These are phyloP conservation scores for Ganoderma resinaceum DNA, from an alignment of 1,284 basidiomycete genomes.

Conservation along the genomic window DNA sequence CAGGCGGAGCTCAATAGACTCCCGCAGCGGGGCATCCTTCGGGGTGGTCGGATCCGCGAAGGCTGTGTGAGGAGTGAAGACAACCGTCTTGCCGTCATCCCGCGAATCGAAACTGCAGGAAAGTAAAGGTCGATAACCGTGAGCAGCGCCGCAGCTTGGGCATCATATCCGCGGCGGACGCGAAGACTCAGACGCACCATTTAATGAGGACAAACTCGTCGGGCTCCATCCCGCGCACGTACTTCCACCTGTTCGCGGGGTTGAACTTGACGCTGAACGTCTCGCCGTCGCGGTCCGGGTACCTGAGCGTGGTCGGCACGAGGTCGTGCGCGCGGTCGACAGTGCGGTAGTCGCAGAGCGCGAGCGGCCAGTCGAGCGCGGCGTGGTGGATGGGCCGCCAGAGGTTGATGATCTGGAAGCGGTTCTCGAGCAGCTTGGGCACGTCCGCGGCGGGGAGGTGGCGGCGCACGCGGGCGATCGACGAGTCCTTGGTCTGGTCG, in stretches of 20 bases:
- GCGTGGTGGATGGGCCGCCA: constrained; percentile 69
- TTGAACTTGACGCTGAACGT: constrained; percentile 61
- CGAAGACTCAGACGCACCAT: constrained; percentile 55
- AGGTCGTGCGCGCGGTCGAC: constrained; percentile 57
- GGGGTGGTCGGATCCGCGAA: constrained; percentile 64
- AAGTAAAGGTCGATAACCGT: neutral
- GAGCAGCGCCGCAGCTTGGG: neutral
- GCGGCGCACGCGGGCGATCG: constrained; percentile 55
- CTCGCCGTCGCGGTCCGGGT: constrained; percentile 64
- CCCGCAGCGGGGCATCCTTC: constrained; percentile 53
- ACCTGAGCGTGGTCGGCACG: constrained; percentile 56
- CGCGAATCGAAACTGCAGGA: constrained; percentile 56
- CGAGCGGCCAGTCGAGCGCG: constrained; percentile 66
- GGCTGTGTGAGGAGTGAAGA: constrained; percentile 66
- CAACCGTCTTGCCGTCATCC: constrained; percentile 57
- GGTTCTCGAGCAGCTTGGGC: constrained; percentile 49
- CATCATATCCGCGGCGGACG: neutral
- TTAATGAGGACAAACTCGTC: constrained; percentile 73
- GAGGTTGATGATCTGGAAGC: constrained; percentile 76
- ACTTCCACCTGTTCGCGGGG: constrained; percentile 68
- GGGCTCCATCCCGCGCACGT: constrained; percentile 64
- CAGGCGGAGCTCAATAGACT: constrained; percentile 66
- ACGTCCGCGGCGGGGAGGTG: constrained; percentile 59
- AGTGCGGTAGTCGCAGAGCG: constrained; percentile 65
- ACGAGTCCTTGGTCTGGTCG: constrained; percentile 58